Conservation (phyloP, 2,329 filamentous ascomycete genomes). For the Xylaria sp. region DNA sequence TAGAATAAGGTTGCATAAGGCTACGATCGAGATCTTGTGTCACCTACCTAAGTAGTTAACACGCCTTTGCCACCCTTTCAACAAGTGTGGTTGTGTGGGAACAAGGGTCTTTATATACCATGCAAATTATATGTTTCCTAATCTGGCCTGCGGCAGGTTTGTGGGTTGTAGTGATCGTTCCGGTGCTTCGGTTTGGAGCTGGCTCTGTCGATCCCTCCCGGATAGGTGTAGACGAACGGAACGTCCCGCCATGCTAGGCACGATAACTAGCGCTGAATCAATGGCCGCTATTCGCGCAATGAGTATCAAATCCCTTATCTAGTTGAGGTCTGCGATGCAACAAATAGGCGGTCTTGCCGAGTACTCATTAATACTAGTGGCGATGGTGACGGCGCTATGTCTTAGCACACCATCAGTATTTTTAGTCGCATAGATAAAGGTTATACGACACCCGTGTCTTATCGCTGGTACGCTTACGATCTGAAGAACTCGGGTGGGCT, state of each 20-base stretch:
- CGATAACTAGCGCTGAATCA: neutral
- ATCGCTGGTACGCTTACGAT: neutral
- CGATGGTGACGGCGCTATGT: neutral
- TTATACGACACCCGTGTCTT: neutral
- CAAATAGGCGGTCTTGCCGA: neutral
- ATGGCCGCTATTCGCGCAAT: neutral
- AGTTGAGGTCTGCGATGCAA: neutral
- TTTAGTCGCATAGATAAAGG: slow-evolving; percentile 6
- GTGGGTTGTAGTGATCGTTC: neutral
- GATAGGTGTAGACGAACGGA: slow-evolving; percentile 7
- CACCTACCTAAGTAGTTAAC: neutral
- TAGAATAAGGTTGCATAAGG: neutral
- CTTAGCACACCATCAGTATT: neutral
- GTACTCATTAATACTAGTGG: slow-evolving; percentile 11
- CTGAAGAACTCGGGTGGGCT: neutral
- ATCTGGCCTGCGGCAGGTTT: neutral
- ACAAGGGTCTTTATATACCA: neutral
- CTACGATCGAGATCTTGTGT: neutral
- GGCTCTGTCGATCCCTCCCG: neutral
- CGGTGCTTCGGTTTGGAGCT: neutral
- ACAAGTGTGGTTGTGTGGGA: slow-evolving; percentile 2
- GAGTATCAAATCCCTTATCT: neutral
- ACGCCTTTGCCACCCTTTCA: neutral
- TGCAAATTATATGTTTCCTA: neutral
- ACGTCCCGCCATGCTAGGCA: slow-evolving; percentile 17